Conservation (phyloP, 345 rosid genomes). For the Camelina sativa region DNA sequence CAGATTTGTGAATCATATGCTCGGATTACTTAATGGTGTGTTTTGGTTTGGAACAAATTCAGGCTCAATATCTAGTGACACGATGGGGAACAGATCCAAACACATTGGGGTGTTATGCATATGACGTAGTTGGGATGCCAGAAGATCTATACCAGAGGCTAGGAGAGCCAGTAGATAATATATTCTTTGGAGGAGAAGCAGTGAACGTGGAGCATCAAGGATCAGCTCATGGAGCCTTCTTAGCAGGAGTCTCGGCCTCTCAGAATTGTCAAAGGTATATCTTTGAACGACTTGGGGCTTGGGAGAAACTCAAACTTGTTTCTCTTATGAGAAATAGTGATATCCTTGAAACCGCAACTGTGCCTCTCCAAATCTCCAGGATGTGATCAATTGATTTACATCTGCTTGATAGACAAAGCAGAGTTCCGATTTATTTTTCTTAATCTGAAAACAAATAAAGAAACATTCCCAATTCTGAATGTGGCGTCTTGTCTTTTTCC, state of each 20-base stretch:
- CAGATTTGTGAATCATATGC: background rate
- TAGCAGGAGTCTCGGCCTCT: slow-evolving; percentile 75
- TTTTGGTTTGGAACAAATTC: slow-evolving; percentile 23
- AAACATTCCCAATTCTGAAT: background rate
- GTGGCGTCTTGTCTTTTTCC: background rate
- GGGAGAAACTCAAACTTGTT: slow-evolving; percentile 53
- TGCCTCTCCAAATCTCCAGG: slow-evolving; percentile 82
- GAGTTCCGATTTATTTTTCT: background rate
- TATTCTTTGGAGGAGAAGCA: slow-evolving; percentile 92
- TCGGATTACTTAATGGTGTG: background rate
- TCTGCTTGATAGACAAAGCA: background rate
- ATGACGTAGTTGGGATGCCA: slow-evolving; percentile 77
- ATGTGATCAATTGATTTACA: slow-evolving; percentile 51
- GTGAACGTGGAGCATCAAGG: slow-evolving; percentile 84
- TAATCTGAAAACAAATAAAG: background rate
- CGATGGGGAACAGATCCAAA: slow-evolving; percentile 83
- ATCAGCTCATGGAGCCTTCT: slow-evolving; percentile 87
- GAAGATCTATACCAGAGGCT: slow-evolving; percentile 71
- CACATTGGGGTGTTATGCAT: slow-evolving; percentile 81
- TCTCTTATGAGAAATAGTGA: slow-evolving; percentile 49
- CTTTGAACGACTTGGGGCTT: slow-evolving; percentile 51
- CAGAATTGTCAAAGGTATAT: slow-evolving; percentile 65
- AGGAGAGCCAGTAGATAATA: slow-evolving; percentile 63
- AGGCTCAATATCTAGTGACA: slow-evolving; percentile 75
- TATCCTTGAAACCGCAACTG: slow-evolving; percentile 54